These are phyloP conservation scores for Trichaptum fuscoviolaceum DNA, from an alignment of 768 basidiomycete species.

Conservation along the genomic window DNA sequence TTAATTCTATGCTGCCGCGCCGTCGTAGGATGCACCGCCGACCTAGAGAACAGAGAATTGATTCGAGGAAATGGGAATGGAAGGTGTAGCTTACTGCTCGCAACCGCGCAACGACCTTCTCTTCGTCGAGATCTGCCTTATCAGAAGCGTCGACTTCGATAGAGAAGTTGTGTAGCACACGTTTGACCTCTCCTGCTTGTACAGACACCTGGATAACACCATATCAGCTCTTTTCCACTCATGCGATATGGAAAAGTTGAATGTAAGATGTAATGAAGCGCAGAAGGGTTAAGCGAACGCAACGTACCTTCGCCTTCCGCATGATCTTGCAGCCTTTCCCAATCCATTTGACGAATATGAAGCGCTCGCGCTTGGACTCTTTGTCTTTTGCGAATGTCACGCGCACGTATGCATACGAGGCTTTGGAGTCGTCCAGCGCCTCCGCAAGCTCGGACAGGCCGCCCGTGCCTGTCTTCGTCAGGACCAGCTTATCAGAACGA, in stretches of 20 bases:
- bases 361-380: constrained; percentile 85
- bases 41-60: constrained; percentile 40
- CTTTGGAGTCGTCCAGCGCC: constrained; percentile 64
- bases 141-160: constrained; percentile 86
- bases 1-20: constrained; percentile 26
- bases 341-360: constrained; percentile 82
- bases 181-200: constrained; percentile 84
- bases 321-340: constrained; percentile 80
- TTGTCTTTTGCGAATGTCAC: constrained; percentile 84
- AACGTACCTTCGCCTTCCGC: constrained; percentile 82
- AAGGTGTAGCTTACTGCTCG: constrained; percentile 60
- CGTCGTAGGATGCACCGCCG: constrained; percentile 87
- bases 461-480: constrained; percentile 76
- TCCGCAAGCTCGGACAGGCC: constrained; percentile 75
- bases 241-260: constrained; percentile 16
- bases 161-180: constrained; percentile 68
- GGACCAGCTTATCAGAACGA: constrained; percentile 71
- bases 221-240: constrained; percentile 20
- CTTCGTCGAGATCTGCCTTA: constrained; percentile 81
- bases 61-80: constrained; percentile 13
- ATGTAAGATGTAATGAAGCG: constrained; percentile 19
- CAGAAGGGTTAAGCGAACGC: constrained; percentile 12
- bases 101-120: constrained; percentile 74
- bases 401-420: constrained; percentile 80
- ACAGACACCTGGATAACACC: constrained; percentile 71